Evolutionary conservation across 192 early-diverging fungal genomes (phyloP).

Genomic region (Spinellus fusiger): DNA sequence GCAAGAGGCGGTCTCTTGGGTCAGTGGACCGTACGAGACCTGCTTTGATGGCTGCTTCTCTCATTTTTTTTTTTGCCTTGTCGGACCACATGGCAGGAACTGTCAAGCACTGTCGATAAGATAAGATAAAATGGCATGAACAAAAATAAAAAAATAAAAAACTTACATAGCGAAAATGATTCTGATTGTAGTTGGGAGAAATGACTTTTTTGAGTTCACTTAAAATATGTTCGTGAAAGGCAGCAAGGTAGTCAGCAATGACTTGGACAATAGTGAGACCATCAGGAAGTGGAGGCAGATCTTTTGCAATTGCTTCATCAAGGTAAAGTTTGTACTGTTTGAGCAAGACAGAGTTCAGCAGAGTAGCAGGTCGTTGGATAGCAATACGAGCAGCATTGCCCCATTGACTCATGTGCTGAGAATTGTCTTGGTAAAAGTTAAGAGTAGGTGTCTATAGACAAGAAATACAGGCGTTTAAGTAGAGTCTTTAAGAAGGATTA

Average conservation of each 20-base stretch:
- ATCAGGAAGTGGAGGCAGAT: constrained; percentile 39
- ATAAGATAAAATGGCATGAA: too few species aligned
- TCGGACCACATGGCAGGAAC: constrained; percentile 53
- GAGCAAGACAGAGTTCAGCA: constrained; percentile 29
- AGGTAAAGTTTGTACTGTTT: constrained; percentile 46
- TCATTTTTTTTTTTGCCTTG: constrained; percentile 37
- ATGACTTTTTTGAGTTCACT: constrained; percentile 33
- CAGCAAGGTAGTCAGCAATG: constrained; percentile 42
- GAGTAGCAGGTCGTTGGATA: constrained; percentile 30
- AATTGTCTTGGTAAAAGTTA: constrained; percentile 40
- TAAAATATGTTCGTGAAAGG: constrained; percentile 40
- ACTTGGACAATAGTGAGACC: constrained; percentile 39
- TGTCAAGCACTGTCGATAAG: too few species aligned
- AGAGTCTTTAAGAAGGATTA: too few species aligned
- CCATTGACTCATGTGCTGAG: constrained; percentile 36
- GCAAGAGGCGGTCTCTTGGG: constrained; percentile 34
- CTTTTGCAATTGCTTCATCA: constrained; percentile 33
- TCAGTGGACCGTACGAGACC: constrained; percentile 27
- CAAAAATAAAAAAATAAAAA: background rate
- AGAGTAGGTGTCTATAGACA: constrained; percentile 43
- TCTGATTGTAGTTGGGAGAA: background rate
- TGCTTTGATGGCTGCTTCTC: constrained; percentile 35
- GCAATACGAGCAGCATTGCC: constrained; percentile 38
- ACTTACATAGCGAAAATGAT: background rate
- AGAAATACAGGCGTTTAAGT: too few species aligned